Evolutionary conservation across 176 grass and related monocot genomes (phyloP), one percentile per base, ranked within the genome.

Genomic region (Oryza glumipatula): DNA sequence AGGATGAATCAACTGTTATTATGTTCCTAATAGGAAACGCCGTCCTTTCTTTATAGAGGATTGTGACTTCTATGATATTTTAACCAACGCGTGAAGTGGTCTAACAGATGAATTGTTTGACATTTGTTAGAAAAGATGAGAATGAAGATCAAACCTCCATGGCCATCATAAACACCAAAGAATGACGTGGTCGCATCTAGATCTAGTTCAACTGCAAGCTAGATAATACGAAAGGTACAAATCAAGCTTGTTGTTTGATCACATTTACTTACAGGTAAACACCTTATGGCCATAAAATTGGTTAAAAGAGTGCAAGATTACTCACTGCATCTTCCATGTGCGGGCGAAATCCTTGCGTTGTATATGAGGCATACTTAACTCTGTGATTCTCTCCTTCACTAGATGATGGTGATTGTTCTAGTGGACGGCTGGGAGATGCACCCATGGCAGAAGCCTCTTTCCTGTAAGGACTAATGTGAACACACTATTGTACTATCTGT

Each of bases 111-210:
- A 82, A 9, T 28, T 2, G 16, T 47, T 36, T 47, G 1, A 73
- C 51, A 47, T 21, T 65, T 47, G 23, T 32, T 48, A 9, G 63
- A 83, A 66, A 7, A 83, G 52, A 65, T 66, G 28, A 7, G 22
- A 83, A 23, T 36, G 15, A 65, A 65, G 58, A 66, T 66, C 70
- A 66, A 63, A 83, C 81, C 81, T 83, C 68, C 56, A 74, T 83
- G 81, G 26, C 81, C 81, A 83, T 83, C 81, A 83, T 74, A 83
- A 66, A 83, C 39, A 74, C 70, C 81, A 83, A 83, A 86, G 77
- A 86, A 86, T 30, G 85, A 68, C 56, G 70, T 86, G 44, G 6
- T 19, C 22, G 3, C 15, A 73, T 86, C 69, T 16, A 80, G 77
- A 80, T 86, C 70, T 74, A 56, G 81, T 19, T 74, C 24, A 83